Evolutionary conservation across 805 yeast species (phyloP).

Genomic region (Dipodascus geniculatus): DNA sequence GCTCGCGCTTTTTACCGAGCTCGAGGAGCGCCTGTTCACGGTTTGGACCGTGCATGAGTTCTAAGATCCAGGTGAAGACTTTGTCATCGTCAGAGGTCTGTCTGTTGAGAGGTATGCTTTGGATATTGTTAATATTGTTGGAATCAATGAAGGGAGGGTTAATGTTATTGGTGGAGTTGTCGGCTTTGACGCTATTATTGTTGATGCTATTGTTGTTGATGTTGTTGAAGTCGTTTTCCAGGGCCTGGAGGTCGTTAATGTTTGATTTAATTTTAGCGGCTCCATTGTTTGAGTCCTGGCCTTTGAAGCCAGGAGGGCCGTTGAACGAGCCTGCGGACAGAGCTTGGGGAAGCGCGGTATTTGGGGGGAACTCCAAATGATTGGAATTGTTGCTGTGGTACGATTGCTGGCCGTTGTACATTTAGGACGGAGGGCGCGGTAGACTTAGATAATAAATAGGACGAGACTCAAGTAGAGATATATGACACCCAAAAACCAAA

Average conservation of each 20-base stretch:
- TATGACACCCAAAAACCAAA: not conserved
- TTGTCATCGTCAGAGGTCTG: constrained; percentile 52
- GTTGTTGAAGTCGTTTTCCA: not conserved
- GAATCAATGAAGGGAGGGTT: constrained; percentile 4
- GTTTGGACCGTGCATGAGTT: constrained; percentile 79
- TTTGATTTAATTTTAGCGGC: constrained; percentile 2
- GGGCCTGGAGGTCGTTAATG: constrained; percentile 2
- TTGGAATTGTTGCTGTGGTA: constrained; percentile 3
- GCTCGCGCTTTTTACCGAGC: constrained; percentile 87
- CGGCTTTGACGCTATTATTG: not conserved
- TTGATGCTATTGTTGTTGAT: constrained; percentile 2
- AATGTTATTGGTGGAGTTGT: not conserved
- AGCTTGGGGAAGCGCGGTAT: not conserved
- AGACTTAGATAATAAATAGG: not conserved
- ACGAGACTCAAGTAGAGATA: not conserved
- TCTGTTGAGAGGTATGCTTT: constrained; percentile 4
- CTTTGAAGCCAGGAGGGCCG: not conserved
- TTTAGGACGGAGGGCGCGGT: too few species aligned
- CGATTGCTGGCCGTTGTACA: constrained; percentile 1
- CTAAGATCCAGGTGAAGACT: constrained; percentile 82
- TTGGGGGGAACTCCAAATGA: not conserved
- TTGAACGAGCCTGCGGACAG: not conserved
- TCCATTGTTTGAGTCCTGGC: not conserved
- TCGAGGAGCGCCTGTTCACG: constrained; percentile 89
- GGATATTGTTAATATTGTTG: constrained; percentile 6